Percentiles rank a stretch among this genome's conserved stretches.
phyloP scores from a whole-genome alignment of 805 yeast species.

The Myxozyma neglecta region DNA sequence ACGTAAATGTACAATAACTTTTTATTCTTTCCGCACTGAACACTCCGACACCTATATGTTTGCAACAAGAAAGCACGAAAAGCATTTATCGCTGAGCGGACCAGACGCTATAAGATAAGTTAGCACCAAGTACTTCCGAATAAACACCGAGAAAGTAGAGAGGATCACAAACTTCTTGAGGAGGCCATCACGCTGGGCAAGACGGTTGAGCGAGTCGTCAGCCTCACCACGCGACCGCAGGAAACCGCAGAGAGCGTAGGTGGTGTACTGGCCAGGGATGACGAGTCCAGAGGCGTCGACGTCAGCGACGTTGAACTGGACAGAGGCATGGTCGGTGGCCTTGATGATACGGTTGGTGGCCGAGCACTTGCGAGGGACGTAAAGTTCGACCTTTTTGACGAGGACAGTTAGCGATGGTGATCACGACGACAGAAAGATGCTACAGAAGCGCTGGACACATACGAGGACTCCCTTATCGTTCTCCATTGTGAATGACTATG shows the following conservation, averaged over 20 bases:
- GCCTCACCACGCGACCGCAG: constrained; percentile 99
- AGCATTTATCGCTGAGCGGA: constrained; percentile 36
- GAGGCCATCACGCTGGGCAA: constrained; percentile 98
- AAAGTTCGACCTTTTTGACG: constrained; percentile 94
- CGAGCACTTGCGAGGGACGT: constrained; percentile 99
- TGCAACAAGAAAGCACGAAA: not conserved
- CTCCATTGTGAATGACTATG: constrained; percentile 67
- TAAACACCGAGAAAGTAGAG: constrained; percentile 68
- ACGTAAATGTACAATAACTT: constrained; percentile 10
- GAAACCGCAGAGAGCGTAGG: constrained; percentile 96
- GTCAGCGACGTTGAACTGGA: constrained; percentile 97
- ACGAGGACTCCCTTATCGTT: constrained; percentile 99
- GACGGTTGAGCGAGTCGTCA: constrained; percentile 98
- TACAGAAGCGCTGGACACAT: constrained; percentile 49
- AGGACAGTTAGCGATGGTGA: not conserved
- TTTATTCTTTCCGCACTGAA: constrained; percentile 5
- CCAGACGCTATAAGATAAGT: constrained; percentile 32
- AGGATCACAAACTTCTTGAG: constrained; percentile 59
- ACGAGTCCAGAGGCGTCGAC: constrained; percentile 97
- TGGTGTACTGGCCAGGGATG: constrained; percentile 83
- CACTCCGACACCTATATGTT: not conserved
- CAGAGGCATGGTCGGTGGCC: constrained; percentile 99
- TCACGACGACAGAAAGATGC: not conserved
- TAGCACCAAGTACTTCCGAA: constrained; percentile 1
- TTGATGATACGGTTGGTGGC: constrained; percentile 99